phyloP scores from a whole-genome alignment of 257 asterid species.

The Capsicum pubescens region DNA sequence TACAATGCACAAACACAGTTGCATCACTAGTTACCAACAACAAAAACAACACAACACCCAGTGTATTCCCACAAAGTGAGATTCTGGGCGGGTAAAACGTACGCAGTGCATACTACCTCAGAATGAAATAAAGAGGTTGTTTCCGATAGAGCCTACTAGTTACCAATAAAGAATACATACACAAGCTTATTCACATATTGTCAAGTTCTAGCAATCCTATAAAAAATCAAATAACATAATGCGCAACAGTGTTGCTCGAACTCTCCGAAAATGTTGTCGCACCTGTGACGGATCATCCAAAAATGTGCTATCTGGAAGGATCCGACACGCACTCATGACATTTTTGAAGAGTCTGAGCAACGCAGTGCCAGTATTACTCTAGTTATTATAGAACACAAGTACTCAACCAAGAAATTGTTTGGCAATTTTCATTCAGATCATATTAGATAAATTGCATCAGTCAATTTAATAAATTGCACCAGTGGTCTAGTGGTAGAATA shows the following conservation, averaged over 20 bases:
- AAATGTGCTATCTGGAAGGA: not conserved
- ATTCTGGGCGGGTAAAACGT: no score
- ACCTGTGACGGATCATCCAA: no score
- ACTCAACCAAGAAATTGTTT: not conserved
- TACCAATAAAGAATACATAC: not conserved
- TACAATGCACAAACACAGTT: not conserved
- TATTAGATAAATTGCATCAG: no score
- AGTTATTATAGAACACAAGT: not conserved
- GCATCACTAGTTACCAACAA: not conserved
- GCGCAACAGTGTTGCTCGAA: not conserved
- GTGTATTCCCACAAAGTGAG: no score
- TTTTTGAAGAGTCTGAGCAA: not conserved
- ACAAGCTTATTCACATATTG: not conserved
- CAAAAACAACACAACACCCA: no score
- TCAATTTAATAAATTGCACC: conserved; percentile 43
- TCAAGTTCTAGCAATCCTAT: not conserved
- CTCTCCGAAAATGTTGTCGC: not conserved
- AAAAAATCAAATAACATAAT: not conserved
- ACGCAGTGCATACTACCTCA: no score
- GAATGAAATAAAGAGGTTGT: no score
- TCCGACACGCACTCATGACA: not conserved
- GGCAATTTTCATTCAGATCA: no score
- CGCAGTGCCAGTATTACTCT: not conserved
- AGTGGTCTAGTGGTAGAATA: conserved; percentile 98
- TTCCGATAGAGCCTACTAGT: no score